Evolutionary conservation across 805 yeast species (phyloP).

Genomic region (Myxozyma nipponensis): DNA sequence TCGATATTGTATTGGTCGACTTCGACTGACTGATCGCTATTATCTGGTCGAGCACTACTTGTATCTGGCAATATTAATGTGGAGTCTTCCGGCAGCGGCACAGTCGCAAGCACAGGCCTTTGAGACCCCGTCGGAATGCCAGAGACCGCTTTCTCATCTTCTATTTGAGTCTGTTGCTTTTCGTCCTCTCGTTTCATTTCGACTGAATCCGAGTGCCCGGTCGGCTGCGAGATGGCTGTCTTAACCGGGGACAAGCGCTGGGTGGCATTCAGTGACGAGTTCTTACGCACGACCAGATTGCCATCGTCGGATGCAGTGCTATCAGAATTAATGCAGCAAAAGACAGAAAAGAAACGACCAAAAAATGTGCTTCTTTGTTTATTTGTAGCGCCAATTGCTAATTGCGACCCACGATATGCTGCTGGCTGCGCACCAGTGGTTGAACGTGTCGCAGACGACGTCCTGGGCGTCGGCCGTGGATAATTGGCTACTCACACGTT

Average conservation of each 20-base stretch:
- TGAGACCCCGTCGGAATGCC: slow-evolving; percentile 4
- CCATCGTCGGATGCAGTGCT: neutral
- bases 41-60: neutral
- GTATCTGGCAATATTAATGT: too few relatives aligned
- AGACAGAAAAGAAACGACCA: slow-evolving; percentile 10
- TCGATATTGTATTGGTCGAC: too few relatives aligned
- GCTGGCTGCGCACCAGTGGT: neutral
- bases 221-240: too few relatives aligned
- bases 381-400: neutral
- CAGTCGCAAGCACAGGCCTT: slow-evolving; percentile 1
- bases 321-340: slow-evolving; percentile 10
- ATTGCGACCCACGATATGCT: neutral
- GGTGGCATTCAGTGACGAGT: too few relatives aligned
- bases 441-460: neutral
- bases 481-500: too few relatives aligned
- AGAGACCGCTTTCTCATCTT: slow-evolving; percentile 3
- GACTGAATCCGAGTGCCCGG: too few relatives aligned
- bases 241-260: too few relatives aligned
- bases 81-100: neutral
- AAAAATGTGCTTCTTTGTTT: slow-evolving; percentile 9
- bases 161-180: slow-evolving; percentile 6
- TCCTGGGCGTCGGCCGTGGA: too few relatives aligned
- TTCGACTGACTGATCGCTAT: neutral
- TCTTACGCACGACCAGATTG: too few relatives aligned
- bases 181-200: slow-evolving; percentile 14